A percentile compares a stretch with the other conserved stretches of the same genome.
These are phyloP conservation scores for Cercospora janseana DNA, from an alignment of 2,329 filamentous ascomycete species.

Conservation along the genomic window DNA sequence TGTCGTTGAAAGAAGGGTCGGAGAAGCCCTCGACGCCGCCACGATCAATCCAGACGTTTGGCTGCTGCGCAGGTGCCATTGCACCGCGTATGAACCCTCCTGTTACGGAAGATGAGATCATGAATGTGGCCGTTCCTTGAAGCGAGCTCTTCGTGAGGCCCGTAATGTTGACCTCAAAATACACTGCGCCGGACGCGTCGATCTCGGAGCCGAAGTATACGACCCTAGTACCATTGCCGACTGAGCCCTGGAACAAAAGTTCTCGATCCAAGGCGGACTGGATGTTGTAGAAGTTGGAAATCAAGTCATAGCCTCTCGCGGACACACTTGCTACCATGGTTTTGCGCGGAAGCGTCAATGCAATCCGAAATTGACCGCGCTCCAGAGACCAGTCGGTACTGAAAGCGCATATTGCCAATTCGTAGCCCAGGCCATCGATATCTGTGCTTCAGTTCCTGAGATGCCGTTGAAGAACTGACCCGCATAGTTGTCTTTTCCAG, in stretches of 20 bases:
- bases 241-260: conserved; percentile 45
- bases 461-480: conserved; percentile 56
- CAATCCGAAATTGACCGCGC: conserved; percentile 49
- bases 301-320: conserved; percentile 53
- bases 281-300: conserved; percentile 52
- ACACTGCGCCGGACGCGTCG: conserved; percentile 52
- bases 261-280: conserved; percentile 47
- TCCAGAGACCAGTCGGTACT: conserved; percentile 55
- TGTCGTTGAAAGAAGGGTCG: conserved; percentile 56
- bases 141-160: conserved; percentile 36
- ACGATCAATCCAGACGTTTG: conserved; percentile 50
- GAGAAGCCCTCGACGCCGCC: conserved; percentile 49
- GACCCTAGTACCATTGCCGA: conserved; percentile 51
- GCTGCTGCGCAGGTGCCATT: conserved; percentile 45
- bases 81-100: conserved; percentile 53
- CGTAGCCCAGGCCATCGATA: conserved; percentile 57
- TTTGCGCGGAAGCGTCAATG: conserved; percentile 53
- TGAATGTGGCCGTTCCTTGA: conserved; percentile 51
- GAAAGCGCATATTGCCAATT: conserved; percentile 58
- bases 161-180: conserved; percentile 56
- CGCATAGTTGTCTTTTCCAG: conserved; percentile 53
- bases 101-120: conserved; percentile 51
- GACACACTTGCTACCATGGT: conserved; percentile 54
- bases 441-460: conserved; percentile 41
- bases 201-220: conserved; percentile 52